A percentile compares a stretch with the other conserved stretches of the same genome.
phyloP scores from a whole-genome alignment of 179 eudicot species.

The Amaranthus tricolor region DNA sequence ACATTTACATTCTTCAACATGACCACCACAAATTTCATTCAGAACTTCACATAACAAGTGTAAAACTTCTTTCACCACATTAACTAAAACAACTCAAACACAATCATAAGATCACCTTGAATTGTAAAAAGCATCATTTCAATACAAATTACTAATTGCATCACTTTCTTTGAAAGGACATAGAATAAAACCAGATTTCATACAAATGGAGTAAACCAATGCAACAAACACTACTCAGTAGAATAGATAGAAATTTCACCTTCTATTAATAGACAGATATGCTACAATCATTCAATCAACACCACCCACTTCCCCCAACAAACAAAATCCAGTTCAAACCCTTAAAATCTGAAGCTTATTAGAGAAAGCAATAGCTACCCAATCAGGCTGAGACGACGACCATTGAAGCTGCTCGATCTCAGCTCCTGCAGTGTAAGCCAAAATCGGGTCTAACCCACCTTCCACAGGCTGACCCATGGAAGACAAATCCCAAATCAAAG shows the following conservation, averaged over 20 bases:
- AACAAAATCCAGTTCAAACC: constrained; percentile 42
- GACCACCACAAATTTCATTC: background rate
- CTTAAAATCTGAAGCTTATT: constrained; percentile 78
- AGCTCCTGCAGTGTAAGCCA: constrained; percentile 57
- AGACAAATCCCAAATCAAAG: constrained; percentile 78
- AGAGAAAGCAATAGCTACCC: constrained; percentile 75
- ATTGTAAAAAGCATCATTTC: too few species aligned
- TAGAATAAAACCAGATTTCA: too few species aligned
- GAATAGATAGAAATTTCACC: background rate
- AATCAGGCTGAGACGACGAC: constrained; percentile 79
- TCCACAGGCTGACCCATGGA: constrained; percentile 47
- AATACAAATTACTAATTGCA: too few species aligned
- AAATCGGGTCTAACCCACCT: constrained; percentile 84
- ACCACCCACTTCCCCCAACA: background rate
- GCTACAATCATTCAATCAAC: constrained; percentile 6
- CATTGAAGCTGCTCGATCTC: constrained; percentile 95
- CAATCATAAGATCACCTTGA: background rate
- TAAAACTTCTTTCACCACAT: background rate
- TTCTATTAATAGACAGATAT: constrained; percentile 1
- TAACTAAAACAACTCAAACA: background rate
- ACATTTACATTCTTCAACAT: background rate
- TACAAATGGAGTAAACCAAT: background rate
- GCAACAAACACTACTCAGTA: background rate
- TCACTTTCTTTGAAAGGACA: too few species aligned
- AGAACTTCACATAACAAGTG: background rate